Conservation (phyloP, 2,329 filamentous ascomycete genomes). For the Fusarium falciforme region DNA sequence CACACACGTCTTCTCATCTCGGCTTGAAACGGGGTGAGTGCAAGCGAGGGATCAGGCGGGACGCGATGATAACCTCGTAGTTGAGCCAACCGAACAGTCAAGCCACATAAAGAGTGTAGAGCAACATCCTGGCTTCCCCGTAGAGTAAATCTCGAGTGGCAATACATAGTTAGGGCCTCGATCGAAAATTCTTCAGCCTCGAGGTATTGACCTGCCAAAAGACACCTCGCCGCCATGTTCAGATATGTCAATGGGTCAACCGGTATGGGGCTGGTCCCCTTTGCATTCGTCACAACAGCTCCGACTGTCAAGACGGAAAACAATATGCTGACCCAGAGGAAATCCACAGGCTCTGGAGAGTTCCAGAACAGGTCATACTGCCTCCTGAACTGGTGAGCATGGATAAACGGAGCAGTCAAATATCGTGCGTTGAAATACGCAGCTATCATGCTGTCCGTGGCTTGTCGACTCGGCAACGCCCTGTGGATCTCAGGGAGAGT, state of each 20-base stretch:
- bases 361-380: slow-evolving; percentile 31
- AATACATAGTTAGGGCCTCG: slow-evolving; percentile 19
- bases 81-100: slow-evolving; percentile 20
- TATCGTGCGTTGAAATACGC: slow-evolving; percentile 22
- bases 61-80: slow-evolving; percentile 6
- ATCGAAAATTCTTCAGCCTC: slow-evolving; percentile 3
- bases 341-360: neutral
- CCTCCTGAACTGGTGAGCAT: slow-evolving; percentile 20
- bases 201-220: slow-evolving; percentile 9
- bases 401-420: slow-evolving; percentile 10
- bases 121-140: neutral
- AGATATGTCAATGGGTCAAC: neutral
- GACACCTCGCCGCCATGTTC: slow-evolving; percentile 10
- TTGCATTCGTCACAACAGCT: neutral
- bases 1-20: slow-evolving; percentile 26
- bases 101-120: neutral
- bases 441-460: slow-evolving; percentile 1
- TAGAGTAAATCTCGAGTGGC: slow-evolving; percentile 3
- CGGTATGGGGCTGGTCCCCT: accelerated
- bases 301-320: slow-evolving; percentile 22
- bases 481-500: neutral
- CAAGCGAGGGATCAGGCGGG: neutral
- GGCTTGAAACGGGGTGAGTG: slow-evolving; percentile 8
- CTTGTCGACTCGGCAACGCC: slow-evolving; percentile 15
- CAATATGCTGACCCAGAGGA: slow-evolving; percentile 25